Evolutionary conservation across 1,139 yeast genomes (phyloP).

Genomic region (Taphrina wiesneri): DNA sequence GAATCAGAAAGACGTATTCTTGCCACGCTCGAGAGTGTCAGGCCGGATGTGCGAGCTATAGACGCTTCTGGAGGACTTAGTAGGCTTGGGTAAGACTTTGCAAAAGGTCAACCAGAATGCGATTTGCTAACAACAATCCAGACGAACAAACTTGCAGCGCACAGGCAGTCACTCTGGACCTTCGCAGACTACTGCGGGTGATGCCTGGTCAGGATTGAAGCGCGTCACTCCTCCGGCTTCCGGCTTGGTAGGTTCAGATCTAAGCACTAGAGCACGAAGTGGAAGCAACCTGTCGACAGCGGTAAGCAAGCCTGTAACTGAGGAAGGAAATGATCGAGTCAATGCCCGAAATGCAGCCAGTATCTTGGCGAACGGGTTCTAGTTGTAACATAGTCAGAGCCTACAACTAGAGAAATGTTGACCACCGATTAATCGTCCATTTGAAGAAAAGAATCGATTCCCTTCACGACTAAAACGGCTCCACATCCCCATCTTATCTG

Average conservation of each 20-base stretch:
- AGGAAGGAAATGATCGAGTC: slow-evolving; percentile 12
- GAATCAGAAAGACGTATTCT: slow-evolving; percentile 84
- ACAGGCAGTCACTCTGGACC: slow-evolving; percentile 28
- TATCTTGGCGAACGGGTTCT: slow-evolving; percentile 12
- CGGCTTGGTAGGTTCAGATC: not conserved
- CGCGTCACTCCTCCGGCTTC: slow-evolving; percentile 25
- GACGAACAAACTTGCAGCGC: slow-evolving; percentile 36
- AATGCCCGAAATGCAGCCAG: slow-evolving; percentile 32
- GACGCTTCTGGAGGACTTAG: slow-evolving; percentile 81
- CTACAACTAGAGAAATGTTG: not conserved
- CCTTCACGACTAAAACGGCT: no score
- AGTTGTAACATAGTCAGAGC: not conserved
- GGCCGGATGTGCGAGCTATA: slow-evolving; percentile 72
- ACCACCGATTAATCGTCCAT: no score
- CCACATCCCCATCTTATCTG: slow-evolving; percentile 1
- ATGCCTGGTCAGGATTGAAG: slow-evolving; percentile 36
- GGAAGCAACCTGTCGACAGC: not conserved
- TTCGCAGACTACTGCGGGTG: slow-evolving; percentile 36
- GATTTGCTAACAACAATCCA: not conserved
- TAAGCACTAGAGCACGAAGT: not conserved
- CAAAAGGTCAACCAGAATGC: not conserved
- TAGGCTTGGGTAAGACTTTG: slow-evolving; percentile 70
- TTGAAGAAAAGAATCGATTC: no score
- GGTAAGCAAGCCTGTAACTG: not conserved
- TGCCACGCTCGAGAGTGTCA: slow-evolving; percentile 69